Conservation (phyloP, 495 filamentous ascomycete genomes). For the Clohesyomyces aquaticus region DNA sequence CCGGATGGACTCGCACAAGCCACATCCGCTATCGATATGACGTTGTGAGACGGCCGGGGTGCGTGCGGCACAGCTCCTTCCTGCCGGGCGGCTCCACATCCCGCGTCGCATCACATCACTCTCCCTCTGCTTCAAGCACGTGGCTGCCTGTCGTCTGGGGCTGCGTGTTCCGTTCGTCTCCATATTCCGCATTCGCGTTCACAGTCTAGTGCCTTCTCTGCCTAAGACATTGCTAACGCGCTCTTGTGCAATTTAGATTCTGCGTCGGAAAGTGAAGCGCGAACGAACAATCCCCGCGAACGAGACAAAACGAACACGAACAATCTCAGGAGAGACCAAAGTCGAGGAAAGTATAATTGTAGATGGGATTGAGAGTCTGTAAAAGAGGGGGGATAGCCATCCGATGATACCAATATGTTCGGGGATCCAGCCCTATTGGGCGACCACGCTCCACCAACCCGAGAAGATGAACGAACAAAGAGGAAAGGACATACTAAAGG, state of each 20-base stretch:
- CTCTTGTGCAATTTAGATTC: constrained; percentile 49
- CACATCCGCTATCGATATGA: constrained; percentile 20
- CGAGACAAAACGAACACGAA: background rate
- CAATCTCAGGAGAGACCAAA: background rate
- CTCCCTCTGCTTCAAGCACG: no score
- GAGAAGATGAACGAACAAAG: background rate
- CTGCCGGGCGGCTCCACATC: constrained; percentile 21
- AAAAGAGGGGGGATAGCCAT: no score
- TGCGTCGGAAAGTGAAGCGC: constrained; percentile 70
- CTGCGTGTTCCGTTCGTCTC: no score
- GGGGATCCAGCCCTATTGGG: background rate
- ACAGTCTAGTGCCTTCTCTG: no score
- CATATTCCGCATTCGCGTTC: no score
- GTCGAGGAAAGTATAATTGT: background rate
- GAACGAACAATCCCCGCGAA: background rate
- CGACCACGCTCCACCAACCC: background rate
- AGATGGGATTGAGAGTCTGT: no score
- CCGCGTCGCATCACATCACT: background rate
- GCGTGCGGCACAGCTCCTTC: constrained; percentile 12
- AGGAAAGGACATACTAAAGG: constrained; percentile 9
- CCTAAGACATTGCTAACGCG: constrained; percentile 14
- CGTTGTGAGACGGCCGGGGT: background rate
- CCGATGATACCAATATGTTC: background rate
- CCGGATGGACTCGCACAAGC: constrained; percentile 15
- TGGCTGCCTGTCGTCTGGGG: no score